Conservation (phyloP, 2,329 filamentous ascomycete species). For the Bipolaris victoriae region DNA sequence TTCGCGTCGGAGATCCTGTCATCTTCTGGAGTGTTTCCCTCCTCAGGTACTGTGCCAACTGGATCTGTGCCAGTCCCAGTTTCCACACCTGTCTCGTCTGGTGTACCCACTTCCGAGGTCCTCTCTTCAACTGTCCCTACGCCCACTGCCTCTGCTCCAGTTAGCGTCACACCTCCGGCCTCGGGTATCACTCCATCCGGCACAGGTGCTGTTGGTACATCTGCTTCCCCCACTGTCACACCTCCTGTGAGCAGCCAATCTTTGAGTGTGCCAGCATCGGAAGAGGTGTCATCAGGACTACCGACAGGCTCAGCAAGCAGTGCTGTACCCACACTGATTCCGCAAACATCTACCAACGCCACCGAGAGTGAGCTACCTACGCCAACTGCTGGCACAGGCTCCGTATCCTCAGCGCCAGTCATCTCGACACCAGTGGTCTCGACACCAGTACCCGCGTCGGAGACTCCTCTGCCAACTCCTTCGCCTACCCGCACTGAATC, state of each 20-base stretch:
- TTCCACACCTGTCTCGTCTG: slow-evolving; percentile 7
- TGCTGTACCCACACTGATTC: slow-evolving; percentile 6
- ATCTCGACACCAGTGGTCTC: slow-evolving; percentile 1
- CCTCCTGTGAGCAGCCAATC: slow-evolving; percentile 12
- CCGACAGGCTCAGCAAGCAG: slow-evolving; percentile 19
- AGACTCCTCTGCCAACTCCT: slow-evolving; percentile 3
- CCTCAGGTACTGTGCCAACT: slow-evolving; percentile 15
- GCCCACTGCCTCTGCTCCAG: slow-evolving; percentile 17
- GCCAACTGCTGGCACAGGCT: slow-evolving; percentile 1
- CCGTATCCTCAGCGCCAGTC: background rate
- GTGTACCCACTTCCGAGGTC: slow-evolving; percentile 14
- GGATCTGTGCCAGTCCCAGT: background rate
- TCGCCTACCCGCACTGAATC: slow-evolving; percentile 15
- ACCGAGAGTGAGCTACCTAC: slow-evolving; percentile 19
- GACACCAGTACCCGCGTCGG: slow-evolving; percentile 2
- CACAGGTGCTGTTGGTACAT: slow-evolving; percentile 15
- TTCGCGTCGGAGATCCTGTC: slow-evolving; percentile 17
- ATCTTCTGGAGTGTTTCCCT: slow-evolving; percentile 11
- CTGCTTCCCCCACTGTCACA: slow-evolving; percentile 11
- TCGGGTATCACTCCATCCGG: slow-evolving; percentile 17
- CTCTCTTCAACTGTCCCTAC: slow-evolving; percentile 2
- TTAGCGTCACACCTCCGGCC: slow-evolving; percentile 12
- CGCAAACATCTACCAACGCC: slow-evolving; percentile 17
- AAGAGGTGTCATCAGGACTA: slow-evolving; percentile 16
- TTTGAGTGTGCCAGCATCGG: slow-evolving; percentile 27